Evolutionary conservation across 2,329 filamentous ascomycete genomes (phyloP), one percentile per base, ranked within the genome.

Genomic region (Clarireedia hainanense): DNA sequence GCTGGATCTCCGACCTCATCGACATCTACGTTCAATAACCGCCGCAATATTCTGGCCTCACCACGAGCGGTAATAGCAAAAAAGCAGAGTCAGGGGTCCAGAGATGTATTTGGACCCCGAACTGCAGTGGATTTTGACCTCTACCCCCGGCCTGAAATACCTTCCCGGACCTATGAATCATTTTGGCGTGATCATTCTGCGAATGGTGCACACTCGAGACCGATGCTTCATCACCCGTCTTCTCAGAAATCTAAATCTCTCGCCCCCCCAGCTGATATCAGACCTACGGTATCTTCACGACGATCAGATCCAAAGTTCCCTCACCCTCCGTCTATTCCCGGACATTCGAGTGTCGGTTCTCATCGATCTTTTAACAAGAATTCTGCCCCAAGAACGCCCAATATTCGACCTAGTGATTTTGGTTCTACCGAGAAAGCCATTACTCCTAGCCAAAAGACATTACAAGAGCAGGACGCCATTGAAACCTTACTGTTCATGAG

Each of bases 401-500:
- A 30, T 56, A 45, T 27, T 26, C 46, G 46, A 5, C 14, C 24
- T 48, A 52, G 39, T 52, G 40, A 49, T 12, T 46, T 52, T 46
- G 27, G 23, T 15, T 26, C 10, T 20, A 12, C 53, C 7, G 61
- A 63, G 9, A 60, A 59, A 42, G 34, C 47, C 4, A 83, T 84
- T 58, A 88, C 86, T 30, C 84, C 68, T 26, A 61, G 85, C 0
- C 85, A 84, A 55, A 85, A 88, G 60, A 83, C 83, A 23, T 74
- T 80, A 7, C 80, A 87, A 51, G 89, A 94, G 67, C 87, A 91
- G 65, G 89, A 92, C 64, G 89, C 89, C 5, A 83, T 92, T 47
- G 88, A 91, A 67, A 86, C 87, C 0, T 72, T 94, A 24, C 75
- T 92, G 26, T 91, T 91, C 66, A 87, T 94, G 83, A 90, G 88